Evolutionary conservation across 768 basidiomycete genomes (phyloP), one percentile per base, ranked within the genome.

Genomic region (Boletus rubropictus): DNA sequence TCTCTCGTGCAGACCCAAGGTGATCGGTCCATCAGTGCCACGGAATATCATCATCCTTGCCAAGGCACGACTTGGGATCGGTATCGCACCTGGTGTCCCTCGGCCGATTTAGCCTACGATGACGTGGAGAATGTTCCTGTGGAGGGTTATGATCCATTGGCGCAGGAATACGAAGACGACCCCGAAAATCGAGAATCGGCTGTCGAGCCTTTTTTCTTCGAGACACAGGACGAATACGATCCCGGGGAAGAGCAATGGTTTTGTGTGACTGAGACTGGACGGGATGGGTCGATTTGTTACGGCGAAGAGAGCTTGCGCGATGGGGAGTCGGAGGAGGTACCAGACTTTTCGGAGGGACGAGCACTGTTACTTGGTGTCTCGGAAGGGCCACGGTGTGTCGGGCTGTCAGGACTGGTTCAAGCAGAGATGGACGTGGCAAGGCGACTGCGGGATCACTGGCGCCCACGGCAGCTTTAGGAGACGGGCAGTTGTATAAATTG

Each of bases 401-500:
- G 50, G n/a, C 6, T 49, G 39, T 55, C 57, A n/a, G 66, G 65
- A 31, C 51, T 78, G 20, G 64, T 69, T 15, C 62, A 61, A n/a
- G 77, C 71, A 6, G 86, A 88, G 63, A 71, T 69, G 40, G 81
- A 84, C 60, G 84, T 88, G 7, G 83, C 73, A 11, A 76, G 66
- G 46, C 62, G 55, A 39, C 60, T 88, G 51, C 74, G 67, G 42
- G 73, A 70, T 22, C 84, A 89, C 58, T 89, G 86, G 86, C 67
- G 72, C 21, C 86, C 82, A 0, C 77, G 82, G 46, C 76, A 69
- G 49, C 66, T 79, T 34, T 85, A 66, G 48, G 22, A 12, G 27
- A 15, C 8, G 21, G 5, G 1, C 1, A 18, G 27, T 6, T 10
- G n/a, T n/a, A n/a, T 36, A 25, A 6, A 44, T 45, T 39, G 38